Evolutionary conservation across 306 rosid genomes (phyloP).

Genomic region (Ziziphus jujuba): DNA sequence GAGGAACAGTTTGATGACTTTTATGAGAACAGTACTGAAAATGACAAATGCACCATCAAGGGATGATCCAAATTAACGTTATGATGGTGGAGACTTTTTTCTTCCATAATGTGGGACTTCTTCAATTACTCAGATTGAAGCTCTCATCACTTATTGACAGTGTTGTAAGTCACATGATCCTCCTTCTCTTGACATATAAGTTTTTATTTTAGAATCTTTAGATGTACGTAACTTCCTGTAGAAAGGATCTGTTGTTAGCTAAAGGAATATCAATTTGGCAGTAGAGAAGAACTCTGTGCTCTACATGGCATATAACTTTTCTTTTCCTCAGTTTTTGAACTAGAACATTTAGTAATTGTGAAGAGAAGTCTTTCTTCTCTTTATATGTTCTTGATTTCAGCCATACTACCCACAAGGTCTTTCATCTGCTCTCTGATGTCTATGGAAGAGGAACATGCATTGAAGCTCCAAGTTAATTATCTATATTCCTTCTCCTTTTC

Average conservation of each 20-base stretch:
- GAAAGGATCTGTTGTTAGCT: too few relatives aligned
- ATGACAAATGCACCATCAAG: neutral
- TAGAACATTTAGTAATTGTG: too few relatives aligned
- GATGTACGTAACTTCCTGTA: too few relatives aligned
- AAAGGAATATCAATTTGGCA: too few relatives aligned
- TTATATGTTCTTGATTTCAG: too few relatives aligned
- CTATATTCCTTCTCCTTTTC: neutral
- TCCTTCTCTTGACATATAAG: neutral
- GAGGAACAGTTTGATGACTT: neutral
- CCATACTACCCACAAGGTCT: too few relatives aligned
- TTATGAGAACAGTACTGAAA: conserved; percentile 1
- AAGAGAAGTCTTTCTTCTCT: too few relatives aligned
- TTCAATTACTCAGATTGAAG: neutral
- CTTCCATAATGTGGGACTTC: neutral
- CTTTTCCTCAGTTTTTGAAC: too few relatives aligned
- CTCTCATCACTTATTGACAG: neutral
- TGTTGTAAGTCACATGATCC: neutral
- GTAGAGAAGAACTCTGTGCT: too few relatives aligned
- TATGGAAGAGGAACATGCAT: conserved; percentile 83
- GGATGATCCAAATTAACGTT: neutral
- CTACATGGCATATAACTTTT: too few relatives aligned
- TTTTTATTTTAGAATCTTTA: neutral
- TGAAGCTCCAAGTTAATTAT: conserved; percentile 64
- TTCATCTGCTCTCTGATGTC: conserved; percentile 33
- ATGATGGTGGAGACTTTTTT: conserved; percentile 4